A percentile compares a stretch with the other conserved stretches of the same genome.
phyloP scores from a whole-genome alignment of 2,329 filamentous ascomycete species.

The Herpotrichia juniperi region DNA sequence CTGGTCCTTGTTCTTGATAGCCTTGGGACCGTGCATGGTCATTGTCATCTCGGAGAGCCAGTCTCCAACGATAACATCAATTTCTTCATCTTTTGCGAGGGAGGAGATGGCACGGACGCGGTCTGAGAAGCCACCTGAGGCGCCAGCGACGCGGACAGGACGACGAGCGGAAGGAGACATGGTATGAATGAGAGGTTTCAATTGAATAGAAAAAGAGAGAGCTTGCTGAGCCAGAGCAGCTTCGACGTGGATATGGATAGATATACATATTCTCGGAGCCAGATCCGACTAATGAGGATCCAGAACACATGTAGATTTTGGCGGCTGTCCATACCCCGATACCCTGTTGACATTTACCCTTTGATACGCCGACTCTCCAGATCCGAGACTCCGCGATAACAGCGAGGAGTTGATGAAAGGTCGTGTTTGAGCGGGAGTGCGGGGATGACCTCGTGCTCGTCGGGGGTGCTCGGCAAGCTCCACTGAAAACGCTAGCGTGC shows the following conservation, averaged over 20 bases:
- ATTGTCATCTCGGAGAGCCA: constrained; percentile 41
- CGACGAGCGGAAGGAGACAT: constrained; percentile 30
- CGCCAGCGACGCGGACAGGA: constrained; percentile 51
- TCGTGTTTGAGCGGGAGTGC: no score
- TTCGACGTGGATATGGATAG: background rate
- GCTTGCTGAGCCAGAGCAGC: constrained; percentile 3
- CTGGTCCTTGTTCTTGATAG: constrained; percentile 40
- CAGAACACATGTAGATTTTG: constrained; percentile 7
- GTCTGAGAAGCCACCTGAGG: constrained; percentile 53
- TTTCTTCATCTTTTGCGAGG: constrained; percentile 45
- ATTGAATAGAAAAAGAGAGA: background rate
- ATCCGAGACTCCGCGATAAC: background rate
- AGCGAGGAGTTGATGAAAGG: no score
- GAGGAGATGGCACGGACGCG: constrained; percentile 50
- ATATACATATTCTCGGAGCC: constrained; percentile 15
- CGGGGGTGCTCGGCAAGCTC: no score
- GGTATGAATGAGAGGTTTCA: constrained; percentile 1
- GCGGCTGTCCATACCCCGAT: constrained; percentile 21
- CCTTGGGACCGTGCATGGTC: constrained; percentile 34
- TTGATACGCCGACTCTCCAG: constrained; percentile 22
- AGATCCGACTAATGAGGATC: constrained; percentile 3
- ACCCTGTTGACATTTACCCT: background rate
- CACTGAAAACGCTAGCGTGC: constrained; percentile 1
- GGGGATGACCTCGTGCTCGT: no score
- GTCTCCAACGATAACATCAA: constrained; percentile 42